A percentile compares a stretch with the other conserved stretches of the same genome.
phyloP scores from a whole-genome alignment of 495 filamentous ascomycete species.

The Neurospora sublineolata region DNA sequence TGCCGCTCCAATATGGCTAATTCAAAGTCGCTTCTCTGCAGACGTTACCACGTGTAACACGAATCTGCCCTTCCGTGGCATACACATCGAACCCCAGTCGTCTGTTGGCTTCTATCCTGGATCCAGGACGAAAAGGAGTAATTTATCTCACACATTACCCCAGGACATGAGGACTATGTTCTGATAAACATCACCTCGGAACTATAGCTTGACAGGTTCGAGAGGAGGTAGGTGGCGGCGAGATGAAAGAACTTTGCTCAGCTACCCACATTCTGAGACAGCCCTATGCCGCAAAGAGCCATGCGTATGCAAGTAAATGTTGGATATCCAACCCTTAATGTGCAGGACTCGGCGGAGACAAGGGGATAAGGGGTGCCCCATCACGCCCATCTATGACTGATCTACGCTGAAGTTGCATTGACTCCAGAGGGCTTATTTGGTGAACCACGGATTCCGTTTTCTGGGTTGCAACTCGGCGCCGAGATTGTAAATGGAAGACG shows the following conservation, averaged over 20 bases:
- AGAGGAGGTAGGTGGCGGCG: not conserved
- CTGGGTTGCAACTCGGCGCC: not conserved
- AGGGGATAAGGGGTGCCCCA: not conserved
- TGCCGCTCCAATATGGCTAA: conserved; percentile 17
- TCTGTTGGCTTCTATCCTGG: not conserved
- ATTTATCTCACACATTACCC: not conserved
- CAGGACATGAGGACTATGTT: not conserved
- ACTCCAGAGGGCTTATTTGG: not conserved
- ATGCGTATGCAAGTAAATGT: not conserved
- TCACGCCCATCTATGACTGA: not conserved
- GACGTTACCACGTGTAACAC: not conserved
- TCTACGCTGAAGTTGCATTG: not conserved
- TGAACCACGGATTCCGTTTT: not conserved
- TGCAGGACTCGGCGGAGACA: not conserved
- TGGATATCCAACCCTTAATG: not conserved
- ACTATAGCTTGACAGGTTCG: not conserved
- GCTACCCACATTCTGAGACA: not conserved
- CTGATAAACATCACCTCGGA: not conserved
- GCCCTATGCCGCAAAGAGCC: not conserved
- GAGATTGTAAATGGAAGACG: not conserved
- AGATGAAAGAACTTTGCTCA: not conserved
- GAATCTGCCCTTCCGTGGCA: not conserved
- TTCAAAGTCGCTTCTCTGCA: not conserved
- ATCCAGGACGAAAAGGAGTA: not conserved
- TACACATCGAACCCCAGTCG: not conserved